These are phyloP conservation scores for Helicocarpus griseus DNA, from an alignment of 2,329 filamentous ascomycete species.

Conservation along the genomic window DNA sequence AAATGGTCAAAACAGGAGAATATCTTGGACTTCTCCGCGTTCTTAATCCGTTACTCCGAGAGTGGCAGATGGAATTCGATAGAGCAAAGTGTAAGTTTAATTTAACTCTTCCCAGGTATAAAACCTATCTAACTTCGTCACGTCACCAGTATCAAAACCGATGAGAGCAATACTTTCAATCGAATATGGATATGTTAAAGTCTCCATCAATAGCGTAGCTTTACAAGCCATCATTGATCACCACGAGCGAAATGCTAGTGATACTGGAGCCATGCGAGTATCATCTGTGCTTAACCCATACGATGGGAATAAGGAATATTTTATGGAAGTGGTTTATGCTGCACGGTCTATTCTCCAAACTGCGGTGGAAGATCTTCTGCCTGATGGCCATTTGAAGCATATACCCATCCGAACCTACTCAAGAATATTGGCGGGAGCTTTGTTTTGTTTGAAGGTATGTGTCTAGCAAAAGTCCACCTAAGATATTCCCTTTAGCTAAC, in stretches of 20 bases:
- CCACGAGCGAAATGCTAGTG: constrained; percentile 8
- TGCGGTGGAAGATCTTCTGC: constrained; percentile 44
- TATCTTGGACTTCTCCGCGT: constrained; percentile 68
- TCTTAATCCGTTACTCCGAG: constrained; percentile 62
- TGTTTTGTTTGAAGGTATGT: constrained; percentile 45
- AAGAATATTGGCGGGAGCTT: constrained; percentile 46
- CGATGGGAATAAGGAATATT: constrained; percentile 42
- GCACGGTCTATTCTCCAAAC: constrained; percentile 43
- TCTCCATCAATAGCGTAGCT: constrained; percentile 38
- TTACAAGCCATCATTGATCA: constrained; percentile 48
- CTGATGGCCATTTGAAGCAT: constrained; percentile 43
- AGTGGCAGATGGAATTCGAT: constrained; percentile 55
- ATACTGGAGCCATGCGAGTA: constrained; percentile 9
- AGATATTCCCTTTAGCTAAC: constrained; percentile 7
- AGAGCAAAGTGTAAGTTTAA: constrained; percentile 24
- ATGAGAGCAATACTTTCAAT: constrained; percentile 42
- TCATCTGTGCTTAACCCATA: constrained; percentile 13
- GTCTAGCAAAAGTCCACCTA: background rate
- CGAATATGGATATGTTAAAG: constrained; percentile 41
- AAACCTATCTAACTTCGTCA: background rate
- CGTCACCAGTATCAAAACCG: constrained; percentile 48
- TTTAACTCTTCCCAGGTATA: background rate
- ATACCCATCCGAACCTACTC: constrained; percentile 49
- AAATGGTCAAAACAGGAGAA: constrained; percentile 68
- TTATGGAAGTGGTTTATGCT: constrained; percentile 45